Percentiles rank a stretch among this genome's conserved stretches.
Conservation (phyloP, 2,329 filamentous ascomycete genomes). For the Diaporthe sp. region DNA sequence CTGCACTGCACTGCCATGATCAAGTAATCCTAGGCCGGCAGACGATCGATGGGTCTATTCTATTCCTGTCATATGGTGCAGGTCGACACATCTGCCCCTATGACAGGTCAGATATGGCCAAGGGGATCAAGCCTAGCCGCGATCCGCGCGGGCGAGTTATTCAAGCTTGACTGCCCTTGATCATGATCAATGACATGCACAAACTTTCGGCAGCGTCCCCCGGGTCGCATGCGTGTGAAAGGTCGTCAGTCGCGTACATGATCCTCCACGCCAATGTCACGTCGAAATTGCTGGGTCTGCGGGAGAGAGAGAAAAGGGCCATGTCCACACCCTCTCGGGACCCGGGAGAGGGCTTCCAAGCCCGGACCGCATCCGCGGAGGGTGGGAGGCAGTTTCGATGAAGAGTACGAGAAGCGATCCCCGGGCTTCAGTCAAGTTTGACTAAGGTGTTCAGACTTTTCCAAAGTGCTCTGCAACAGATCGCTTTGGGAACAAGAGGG, state of each 20-base stretch:
- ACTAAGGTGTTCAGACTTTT: background rate
- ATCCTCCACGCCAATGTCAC: background rate
- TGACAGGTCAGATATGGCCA: conserved; percentile 18
- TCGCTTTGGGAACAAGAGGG: conserved; percentile 15
- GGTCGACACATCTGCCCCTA: background rate
- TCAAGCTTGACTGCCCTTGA: background rate
- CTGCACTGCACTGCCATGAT: conserved; percentile 17
- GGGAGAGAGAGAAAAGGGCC: background rate
- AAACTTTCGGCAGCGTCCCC: conserved; percentile 16
- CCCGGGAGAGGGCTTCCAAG: background rate
- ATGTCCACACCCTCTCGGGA: conserved; percentile 17
- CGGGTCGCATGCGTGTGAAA: background rate
- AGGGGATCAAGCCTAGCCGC: background rate
- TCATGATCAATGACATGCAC: background rate
- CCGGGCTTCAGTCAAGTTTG: conserved; percentile 15
- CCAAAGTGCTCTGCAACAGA: conserved; percentile 2
- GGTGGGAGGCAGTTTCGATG: conserved; percentile 6
- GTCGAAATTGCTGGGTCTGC: background rate
- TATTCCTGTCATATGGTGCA: conserved; percentile 23
- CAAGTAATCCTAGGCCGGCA: background rate
- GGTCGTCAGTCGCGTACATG: background rate
- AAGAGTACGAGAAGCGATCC: conserved; percentile 12
- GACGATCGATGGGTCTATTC: conserved; percentile 12
- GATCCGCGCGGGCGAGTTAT: conserved; percentile 2
- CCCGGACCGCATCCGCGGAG: conserved; percentile 2